A percentile compares a stretch with the other conserved stretches of the same genome.
Evolutionary conservation across 495 filamentous ascomycete genomes (phyloP).

Genomic region (Niebla homalea): DNA sequence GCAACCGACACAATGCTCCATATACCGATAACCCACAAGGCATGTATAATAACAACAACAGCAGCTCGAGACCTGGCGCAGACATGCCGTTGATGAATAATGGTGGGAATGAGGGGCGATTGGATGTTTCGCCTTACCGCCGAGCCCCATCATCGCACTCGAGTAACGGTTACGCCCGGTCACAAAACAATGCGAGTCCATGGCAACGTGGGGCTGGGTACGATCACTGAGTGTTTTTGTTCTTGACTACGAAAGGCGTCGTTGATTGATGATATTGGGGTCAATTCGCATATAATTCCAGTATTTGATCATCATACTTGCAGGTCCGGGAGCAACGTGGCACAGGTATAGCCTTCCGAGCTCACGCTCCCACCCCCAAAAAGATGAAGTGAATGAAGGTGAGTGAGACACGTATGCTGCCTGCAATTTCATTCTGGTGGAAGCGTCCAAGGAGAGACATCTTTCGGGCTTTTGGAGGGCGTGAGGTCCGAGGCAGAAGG

Average conservation of each 20-base stretch:
- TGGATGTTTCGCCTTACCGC: slow-evolving; percentile 16
- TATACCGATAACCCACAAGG: slow-evolving; percentile 20
- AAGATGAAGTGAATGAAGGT: no score
- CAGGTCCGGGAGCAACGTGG: no score
- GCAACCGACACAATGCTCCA: slow-evolving; percentile 24
- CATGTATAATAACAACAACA: slow-evolving; percentile 23
- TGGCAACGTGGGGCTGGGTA: slow-evolving; percentile 58
- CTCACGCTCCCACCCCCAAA: no score
- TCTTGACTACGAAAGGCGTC: no score
- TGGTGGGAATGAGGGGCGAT: background rate
- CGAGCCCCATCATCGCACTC: slow-evolving; percentile 14
- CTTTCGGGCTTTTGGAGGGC: no score
- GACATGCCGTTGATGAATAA: slow-evolving; percentile 13
- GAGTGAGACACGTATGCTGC: no score
- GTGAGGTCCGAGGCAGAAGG: background rate
- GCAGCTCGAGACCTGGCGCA: slow-evolving; percentile 16
- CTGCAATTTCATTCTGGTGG: no score
- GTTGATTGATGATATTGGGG: no score
- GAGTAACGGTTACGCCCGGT: slow-evolving; percentile 23
- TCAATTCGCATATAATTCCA: background rate
- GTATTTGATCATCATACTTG: no score
- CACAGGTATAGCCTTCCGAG: no score
- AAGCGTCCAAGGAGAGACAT: no score
- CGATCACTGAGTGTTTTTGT: slow-evolving; percentile 32
- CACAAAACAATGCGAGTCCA: slow-evolving; percentile 45